Conservation (phyloP, 1,284 basidiomycete genomes). For the Sporisorium scitamineum region DNA sequence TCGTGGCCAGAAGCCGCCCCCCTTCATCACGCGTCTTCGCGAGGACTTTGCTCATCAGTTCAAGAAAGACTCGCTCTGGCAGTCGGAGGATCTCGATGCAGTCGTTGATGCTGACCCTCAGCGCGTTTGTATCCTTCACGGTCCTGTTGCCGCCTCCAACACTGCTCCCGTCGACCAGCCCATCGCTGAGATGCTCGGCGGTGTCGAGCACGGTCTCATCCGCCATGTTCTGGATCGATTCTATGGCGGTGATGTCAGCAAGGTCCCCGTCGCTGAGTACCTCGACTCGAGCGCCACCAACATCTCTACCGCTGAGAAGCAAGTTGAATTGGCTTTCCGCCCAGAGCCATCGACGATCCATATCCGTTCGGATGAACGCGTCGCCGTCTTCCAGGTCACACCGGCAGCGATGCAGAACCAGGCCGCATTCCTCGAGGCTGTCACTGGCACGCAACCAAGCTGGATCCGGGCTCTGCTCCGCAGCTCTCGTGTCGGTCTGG, state of each 20-base stretch:
- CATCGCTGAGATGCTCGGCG: conserved; percentile 88
- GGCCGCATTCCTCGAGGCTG: conserved; percentile 71
- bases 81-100: conserved; percentile 96
- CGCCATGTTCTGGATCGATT: conserved; percentile 81
- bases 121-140: conserved; percentile 95
- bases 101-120: conserved; percentile 94
- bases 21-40: conserved; percentile 96
- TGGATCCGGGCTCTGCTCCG: conserved; percentile 82
- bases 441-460: conserved; percentile 91
- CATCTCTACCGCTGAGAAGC: conserved; percentile 72
- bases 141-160: conserved; percentile 88
- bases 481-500: conserved; percentile 77
- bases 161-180: conserved; percentile 90
- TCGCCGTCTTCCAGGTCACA: conserved; percentile 71
- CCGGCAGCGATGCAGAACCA: conserved; percentile 84
- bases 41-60: conserved; percentile 79
- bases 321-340: conserved; percentile 73
- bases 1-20: conserved; percentile 95
- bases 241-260: conserved; percentile 82
- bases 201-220: conserved; percentile 83
- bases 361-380: conserved; percentile 61
- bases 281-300: conserved; percentile 73
- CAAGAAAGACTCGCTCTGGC: conserved; percentile 91
- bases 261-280: conserved; percentile 87
- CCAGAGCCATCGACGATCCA: conserved; percentile 82